These are phyloP conservation scores for Beverwykella pulmonaria DNA, from an alignment of 495 filamentous ascomycete species.

Conservation along the genomic window DNA sequence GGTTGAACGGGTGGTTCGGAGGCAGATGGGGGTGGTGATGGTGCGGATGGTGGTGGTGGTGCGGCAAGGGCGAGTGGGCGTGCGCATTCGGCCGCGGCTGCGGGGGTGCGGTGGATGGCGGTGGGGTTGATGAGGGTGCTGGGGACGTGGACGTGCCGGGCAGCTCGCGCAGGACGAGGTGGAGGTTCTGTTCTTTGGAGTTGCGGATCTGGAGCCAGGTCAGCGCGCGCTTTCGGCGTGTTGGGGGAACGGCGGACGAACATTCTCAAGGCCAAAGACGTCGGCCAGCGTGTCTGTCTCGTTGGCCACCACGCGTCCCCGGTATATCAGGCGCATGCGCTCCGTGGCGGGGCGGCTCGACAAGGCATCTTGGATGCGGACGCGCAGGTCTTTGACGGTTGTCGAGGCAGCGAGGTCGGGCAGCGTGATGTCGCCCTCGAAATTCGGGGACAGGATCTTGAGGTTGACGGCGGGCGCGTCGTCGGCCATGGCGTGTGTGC, in stretches of 20 bases:
- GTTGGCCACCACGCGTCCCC: slow-evolving; percentile 45
- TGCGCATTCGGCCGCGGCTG: slow-evolving; percentile 21
- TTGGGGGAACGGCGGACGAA: background rate
- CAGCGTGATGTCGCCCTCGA: slow-evolving; percentile 40
- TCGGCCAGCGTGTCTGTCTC: slow-evolving; percentile 44
- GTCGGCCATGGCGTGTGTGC: slow-evolving; percentile 22
- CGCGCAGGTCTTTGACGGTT: slow-evolving; percentile 44
- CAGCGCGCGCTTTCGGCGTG: background rate
- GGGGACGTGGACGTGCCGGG: background rate
- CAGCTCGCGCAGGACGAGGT: slow-evolving; percentile 39
- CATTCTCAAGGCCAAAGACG: slow-evolving; percentile 41
- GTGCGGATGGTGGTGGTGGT: slow-evolving; percentile 25
- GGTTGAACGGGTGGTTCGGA: slow-evolving; percentile 19
- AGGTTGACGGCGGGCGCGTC: slow-evolving; percentile 32
- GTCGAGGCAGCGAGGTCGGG: slow-evolving; percentile 31
- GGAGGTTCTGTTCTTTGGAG: slow-evolving; percentile 32
- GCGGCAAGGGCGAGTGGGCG: slow-evolving; percentile 7
- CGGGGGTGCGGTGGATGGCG: slow-evolving; percentile 30
- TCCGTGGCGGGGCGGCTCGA: slow-evolving; percentile 43
- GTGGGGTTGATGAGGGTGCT: slow-evolving; percentile 21
- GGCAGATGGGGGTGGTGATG: slow-evolving; percentile 21
- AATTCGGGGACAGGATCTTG: slow-evolving; percentile 45
- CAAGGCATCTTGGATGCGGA: slow-evolving; percentile 41
- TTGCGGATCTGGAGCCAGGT: slow-evolving; percentile 21
- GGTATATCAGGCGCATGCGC: slow-evolving; percentile 49